Percentiles rank a stretch among this genome's conserved stretches.
Evolutionary conservation across 2,329 filamentous ascomycete genomes (phyloP).

Genomic region (Acrocalymma vagum): DNA sequence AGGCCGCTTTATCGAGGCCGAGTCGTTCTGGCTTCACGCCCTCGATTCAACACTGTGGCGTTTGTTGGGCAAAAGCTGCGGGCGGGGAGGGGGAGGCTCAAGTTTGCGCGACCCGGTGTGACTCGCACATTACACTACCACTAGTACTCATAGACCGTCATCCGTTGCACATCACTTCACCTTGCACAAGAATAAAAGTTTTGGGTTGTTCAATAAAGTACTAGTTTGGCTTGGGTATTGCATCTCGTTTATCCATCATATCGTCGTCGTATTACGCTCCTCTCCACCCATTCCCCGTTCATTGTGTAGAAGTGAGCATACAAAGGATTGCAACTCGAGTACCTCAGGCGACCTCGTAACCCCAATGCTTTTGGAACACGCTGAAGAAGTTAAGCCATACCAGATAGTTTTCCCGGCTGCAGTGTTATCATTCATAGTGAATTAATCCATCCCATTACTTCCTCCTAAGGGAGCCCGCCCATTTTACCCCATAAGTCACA

Average conservation of each 20-base stretch:
- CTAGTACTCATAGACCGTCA: too few species aligned
- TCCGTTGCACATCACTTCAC: too few species aligned
- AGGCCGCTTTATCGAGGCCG: too few species aligned
- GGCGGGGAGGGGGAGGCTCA: too few species aligned
- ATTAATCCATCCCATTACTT: slow-evolving; percentile 31
- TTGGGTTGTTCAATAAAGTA: slow-evolving; percentile 20
- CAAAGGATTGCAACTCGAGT: slow-evolving; percentile 23
- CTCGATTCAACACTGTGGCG: too few species aligned
- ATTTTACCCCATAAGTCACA: slow-evolving; percentile 19
- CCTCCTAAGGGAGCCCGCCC: slow-evolving; percentile 36
- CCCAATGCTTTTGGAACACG: slow-evolving; percentile 36
- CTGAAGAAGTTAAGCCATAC: slow-evolving; percentile 26
- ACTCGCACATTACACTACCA: too few species aligned
- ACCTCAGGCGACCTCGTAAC: slow-evolving; percentile 27
- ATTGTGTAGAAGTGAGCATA: slow-evolving; percentile 31
- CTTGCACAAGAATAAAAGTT: not conserved
- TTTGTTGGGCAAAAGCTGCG: too few species aligned
- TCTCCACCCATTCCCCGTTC: slow-evolving; percentile 18
- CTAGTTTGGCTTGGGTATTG: slow-evolving; percentile 38
- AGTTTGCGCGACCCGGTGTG: too few species aligned
- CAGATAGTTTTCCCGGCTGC: slow-evolving; percentile 17
- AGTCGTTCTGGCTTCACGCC: too few species aligned
- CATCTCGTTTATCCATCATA: slow-evolving; percentile 45
- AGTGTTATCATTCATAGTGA: slow-evolving; percentile 24
- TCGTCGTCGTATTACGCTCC: slow-evolving; percentile 42